Evolutionary conservation across 306 rosid species (phyloP).

Genomic region (Corylus americana): DNA sequence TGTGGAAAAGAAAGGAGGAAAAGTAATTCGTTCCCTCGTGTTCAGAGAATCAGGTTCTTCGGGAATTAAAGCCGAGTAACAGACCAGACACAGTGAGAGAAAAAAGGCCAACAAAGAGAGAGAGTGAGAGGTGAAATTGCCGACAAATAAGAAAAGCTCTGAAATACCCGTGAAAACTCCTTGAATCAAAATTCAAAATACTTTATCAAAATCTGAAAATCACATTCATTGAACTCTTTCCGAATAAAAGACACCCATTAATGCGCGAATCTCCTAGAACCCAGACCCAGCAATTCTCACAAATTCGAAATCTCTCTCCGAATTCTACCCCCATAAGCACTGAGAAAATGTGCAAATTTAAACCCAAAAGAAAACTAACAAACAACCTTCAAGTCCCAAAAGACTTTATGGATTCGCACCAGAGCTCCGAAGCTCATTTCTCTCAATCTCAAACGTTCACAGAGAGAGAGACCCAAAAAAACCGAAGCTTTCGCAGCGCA

Average conservation of each 20-base stretch:
- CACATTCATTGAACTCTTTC: not conserved
- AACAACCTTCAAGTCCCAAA: not conserved
- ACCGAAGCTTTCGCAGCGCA: slow-evolving; percentile 5
- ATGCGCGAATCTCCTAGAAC: slow-evolving; percentile 21
- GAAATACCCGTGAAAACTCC: slow-evolving; percentile 29
- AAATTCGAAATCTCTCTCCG: not conserved
- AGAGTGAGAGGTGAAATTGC: slow-evolving; percentile 15
- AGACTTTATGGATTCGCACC: not conserved
- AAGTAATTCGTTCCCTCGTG: slow-evolving; percentile 34
- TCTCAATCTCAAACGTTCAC: not conserved
- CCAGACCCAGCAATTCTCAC: not conserved
- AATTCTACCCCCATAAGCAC: too few relatives aligned
- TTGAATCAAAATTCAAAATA: not conserved
- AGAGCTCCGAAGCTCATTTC: slow-evolving; percentile 9
- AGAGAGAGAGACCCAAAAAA: not conserved
- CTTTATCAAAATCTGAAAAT: not conserved
- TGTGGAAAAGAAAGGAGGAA: slow-evolving; percentile 12
- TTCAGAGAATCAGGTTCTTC: slow-evolving; percentile 73
- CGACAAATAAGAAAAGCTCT: slow-evolving; percentile 15
- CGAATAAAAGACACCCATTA: slow-evolving; percentile 10
- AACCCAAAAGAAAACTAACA: not conserved
- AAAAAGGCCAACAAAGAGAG: slow-evolving; percentile 10
- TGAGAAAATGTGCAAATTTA: not conserved
- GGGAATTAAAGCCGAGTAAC: slow-evolving; percentile 29
- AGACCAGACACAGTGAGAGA: slow-evolving; percentile 10